Evolutionary conservation across 768 basidiomycete genomes (phyloP), one percentile per base, ranked within the genome.

Genomic region (Phlegmacium glaucopus): DNA sequence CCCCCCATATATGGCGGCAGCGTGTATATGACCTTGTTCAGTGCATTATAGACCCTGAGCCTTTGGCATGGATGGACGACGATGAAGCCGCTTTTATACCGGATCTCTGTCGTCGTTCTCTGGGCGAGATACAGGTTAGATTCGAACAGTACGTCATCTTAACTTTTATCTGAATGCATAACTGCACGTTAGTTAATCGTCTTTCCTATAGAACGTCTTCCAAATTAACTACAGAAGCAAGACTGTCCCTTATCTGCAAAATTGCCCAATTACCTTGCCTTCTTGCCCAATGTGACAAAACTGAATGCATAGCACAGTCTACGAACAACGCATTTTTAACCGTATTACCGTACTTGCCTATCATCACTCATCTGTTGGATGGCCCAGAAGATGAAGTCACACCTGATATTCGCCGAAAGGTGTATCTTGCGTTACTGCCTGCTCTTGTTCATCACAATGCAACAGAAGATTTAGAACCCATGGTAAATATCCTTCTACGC

Each of bases 61-160:
- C 70, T 1, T 54, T 79, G 6, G 56, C 67, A 10, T 85, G 81
- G 83, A 79, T 78, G 72, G 77, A 77, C 18, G 76, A 78, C 39
- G 79, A 81, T 39, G 68, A 70, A 36, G 61, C 58, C 8, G 56
- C 75, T 15, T 54, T 69, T 2, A 72, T 79, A 32, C 54, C 61
- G 5, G 61, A 74, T 13, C 78, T 76, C 39, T 67, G 70, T 16
- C 49, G 61, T 27, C 70, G 72, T 27, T 74, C 75, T 5, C 51
- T 87, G 1, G 60, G 68, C n/a, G 72, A 77, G 36, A 57, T 87
- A 12, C 64, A 61, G 28, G 63, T 58, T 2, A 62, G 70, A 44
- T 76, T 77, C 52, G 68, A 65, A 57, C 68, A 72, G 80, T 70
- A 49, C 9, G 59, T 55, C 2, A 45, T 5, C 51, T 32, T 37